Evolutionary conservation across 148 eudicot species (phyloP).

Genomic region (Camellia lanceoleosa): DNA sequence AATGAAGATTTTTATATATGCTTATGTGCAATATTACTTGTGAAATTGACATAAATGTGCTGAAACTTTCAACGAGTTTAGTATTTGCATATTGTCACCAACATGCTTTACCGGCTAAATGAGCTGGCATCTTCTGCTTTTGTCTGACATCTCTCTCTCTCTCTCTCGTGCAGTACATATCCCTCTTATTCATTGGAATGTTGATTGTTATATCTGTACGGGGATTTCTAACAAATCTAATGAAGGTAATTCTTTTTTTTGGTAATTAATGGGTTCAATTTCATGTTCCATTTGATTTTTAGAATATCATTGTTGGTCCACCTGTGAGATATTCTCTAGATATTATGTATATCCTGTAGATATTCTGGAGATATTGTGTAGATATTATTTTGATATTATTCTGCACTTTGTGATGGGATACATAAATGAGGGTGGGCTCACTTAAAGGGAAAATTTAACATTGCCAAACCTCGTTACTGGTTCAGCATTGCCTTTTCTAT

Average conservation of each 20-base stretch:
- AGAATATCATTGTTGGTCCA: background rate
- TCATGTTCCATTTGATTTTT: background rate
- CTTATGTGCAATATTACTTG: too few relatives aligned
- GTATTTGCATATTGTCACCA: background rate
- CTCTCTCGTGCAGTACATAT: conserved; percentile 71
- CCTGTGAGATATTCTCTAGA: background rate
- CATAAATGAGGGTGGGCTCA: background rate
- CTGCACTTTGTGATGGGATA: too few relatives aligned
- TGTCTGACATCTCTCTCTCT: conserved; percentile 8
- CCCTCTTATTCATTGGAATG: conserved; percentile 91
- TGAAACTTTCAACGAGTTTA: too few relatives aligned
- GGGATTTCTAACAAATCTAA: conserved; percentile 82
- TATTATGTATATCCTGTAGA: too few relatives aligned
- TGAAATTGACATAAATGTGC: too few relatives aligned
- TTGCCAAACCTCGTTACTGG: background rate
- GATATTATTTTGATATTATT: too few relatives aligned
- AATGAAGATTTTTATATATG: too few relatives aligned
- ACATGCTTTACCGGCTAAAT: background rate
- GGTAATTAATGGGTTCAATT: background rate
- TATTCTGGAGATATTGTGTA: too few relatives aligned
- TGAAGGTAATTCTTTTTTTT: conserved; percentile 66
- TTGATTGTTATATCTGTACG: conserved; percentile 90
- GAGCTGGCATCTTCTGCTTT: background rate
- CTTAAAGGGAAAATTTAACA: background rate
- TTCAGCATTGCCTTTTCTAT: background rate